A percentile compares a stretch with the other conserved stretches of the same genome.
phyloP scores from a whole-genome alignment of 352 stramenopile species.

The Globisporangium abappressorium region DNA sequence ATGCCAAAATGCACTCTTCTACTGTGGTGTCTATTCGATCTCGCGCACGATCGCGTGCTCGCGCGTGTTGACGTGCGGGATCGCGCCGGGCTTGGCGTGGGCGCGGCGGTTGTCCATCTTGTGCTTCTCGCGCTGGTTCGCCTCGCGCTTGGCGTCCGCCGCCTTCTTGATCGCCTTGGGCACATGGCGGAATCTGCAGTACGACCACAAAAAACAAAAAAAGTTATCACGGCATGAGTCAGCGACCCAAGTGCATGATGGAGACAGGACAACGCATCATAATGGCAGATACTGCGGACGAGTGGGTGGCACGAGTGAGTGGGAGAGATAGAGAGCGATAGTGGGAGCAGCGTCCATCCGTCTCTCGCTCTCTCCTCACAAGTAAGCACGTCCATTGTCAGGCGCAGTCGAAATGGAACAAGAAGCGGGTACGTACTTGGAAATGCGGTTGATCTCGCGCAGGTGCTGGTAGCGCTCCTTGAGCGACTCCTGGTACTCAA shows the following conservation, averaged over 20 bases:
- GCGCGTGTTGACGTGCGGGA: slow-evolving; percentile 71
- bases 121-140: slow-evolving; percentile 72
- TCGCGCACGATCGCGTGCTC: slow-evolving; percentile 76
- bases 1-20: not conserved
- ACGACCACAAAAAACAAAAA: slow-evolving; percentile 14
- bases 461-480: slow-evolving; percentile 94
- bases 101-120: slow-evolving; percentile 85
- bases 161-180: slow-evolving; percentile 99
- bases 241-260: not conserved
- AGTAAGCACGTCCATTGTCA: not conserved
- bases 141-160: slow-evolving; percentile 83
- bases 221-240: slow-evolving; percentile 2
- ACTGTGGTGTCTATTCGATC: slow-evolving; percentile 55
- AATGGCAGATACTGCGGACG: not conserved
- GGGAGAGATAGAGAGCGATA: not conserved
- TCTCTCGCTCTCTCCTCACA: not conserved
- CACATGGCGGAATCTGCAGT: slow-evolving; percentile 89
- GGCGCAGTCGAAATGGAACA: slow-evolving; percentile 3
- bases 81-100: slow-evolving; percentile 72
- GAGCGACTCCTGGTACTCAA: slow-evolving; percentile 97
- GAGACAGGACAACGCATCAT: not conserved
- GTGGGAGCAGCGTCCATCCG: slow-evolving; percentile 9
- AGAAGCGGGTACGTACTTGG: slow-evolving; percentile 59
- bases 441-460: slow-evolving; percentile 94
- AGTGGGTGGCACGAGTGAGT: not conserved